Evolutionary conservation across 2,329 filamentous ascomycete genomes (phyloP), one percentile per base, ranked within the genome.

Genomic region (Monilinia aucupariae): DNA sequence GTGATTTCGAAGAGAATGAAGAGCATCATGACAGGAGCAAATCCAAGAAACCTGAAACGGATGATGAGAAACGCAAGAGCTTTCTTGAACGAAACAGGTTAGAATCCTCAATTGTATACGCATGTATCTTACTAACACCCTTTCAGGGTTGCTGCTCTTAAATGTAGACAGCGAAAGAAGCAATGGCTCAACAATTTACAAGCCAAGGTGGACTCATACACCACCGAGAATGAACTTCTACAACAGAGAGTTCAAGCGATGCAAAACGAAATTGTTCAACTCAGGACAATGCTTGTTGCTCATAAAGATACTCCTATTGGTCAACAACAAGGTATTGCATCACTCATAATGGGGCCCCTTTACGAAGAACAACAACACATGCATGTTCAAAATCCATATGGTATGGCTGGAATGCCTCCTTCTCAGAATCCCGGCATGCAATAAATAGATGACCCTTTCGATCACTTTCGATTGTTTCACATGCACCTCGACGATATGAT

Each of bases 41-140:
- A 75, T 30, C 53, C 6, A 56, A 56, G 27, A 97, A 96, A 80
- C 47, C 39, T 20, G 96, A 97, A 91, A 97, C 92, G 0, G 94
- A 97, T 63, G 94, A 97, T 73, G 94, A 99, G 79, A 99, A 99
- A 80, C 85, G 94, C 49, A 96, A 96, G 79, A 99, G 97, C 75
- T 99, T 99, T 76, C 80, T 99, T 2, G 94, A 99, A 74, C 84
- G 94, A 34, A 99, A 99, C 76, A 87, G 93, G 93, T 96, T 85
- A 71, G 85, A 34, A 12, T 50, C 20, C 48, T 55, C 39, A 9
- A 13, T 12, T 1, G 2, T 10, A 4, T 3, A 9, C 6, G 9
- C n/a, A 34, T 12, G 17, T 25, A 59, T 45, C 59, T 22, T 43
- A 10, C 51, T 48, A 5, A 55, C 34, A 30, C 25, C 51, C 64